Percentiles rank a stretch among this genome's conserved stretches.
These are phyloP conservation scores for Kluyveromyces starmeri DNA, from an alignment of 805 yeast genomes.

Conservation along the genomic window DNA sequence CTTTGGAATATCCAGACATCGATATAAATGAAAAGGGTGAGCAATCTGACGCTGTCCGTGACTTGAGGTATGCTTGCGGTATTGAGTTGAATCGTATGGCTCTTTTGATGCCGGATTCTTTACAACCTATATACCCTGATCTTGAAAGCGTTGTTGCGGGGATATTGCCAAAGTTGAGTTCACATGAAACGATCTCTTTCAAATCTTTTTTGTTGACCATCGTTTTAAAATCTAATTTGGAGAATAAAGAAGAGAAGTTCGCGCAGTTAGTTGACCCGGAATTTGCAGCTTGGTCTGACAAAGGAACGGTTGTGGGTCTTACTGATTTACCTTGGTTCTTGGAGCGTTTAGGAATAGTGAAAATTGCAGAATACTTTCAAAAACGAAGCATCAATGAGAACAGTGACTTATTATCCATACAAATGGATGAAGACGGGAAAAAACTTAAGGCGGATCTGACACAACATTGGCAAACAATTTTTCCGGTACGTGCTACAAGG, in stretches of 20 bases:
- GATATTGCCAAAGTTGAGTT: constrained; percentile 66
- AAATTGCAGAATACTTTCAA: constrained; percentile 84
- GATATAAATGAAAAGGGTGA: constrained; percentile 43
- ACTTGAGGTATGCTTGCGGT: constrained; percentile 84
- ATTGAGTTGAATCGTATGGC: constrained; percentile 92
- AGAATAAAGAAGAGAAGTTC: constrained; percentile 68
- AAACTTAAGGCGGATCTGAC: constrained; percentile 66
- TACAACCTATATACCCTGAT: constrained; percentile 72
- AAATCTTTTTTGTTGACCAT: constrained; percentile 86
- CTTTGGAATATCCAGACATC: constrained; percentile 65
- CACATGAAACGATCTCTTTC: constrained; percentile 89
- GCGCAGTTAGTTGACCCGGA: constrained; percentile 90
- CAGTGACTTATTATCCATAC: constrained; percentile 65
- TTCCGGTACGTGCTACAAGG: constrained; percentile 93
- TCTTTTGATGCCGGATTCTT: constrained; percentile 85
- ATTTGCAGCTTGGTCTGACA: constrained; percentile 84
- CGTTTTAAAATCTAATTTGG: constrained; percentile 74
- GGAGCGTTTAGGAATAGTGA: constrained; percentile 93
- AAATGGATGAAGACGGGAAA: constrained; percentile 86
- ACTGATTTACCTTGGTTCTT: constrained; percentile 93
- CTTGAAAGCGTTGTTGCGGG: constrained; percentile 72
- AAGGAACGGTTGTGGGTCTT: constrained; percentile 80
- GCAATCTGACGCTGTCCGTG: constrained; percentile 75
- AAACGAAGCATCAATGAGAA: constrained; percentile 69
- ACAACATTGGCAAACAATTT: constrained; percentile 87